A percentile compares a stretch with the other conserved stretches of the same genome.
Conservation (phyloP, 169 alveolate species). For the Cyclospora cayetanensis region DNA sequence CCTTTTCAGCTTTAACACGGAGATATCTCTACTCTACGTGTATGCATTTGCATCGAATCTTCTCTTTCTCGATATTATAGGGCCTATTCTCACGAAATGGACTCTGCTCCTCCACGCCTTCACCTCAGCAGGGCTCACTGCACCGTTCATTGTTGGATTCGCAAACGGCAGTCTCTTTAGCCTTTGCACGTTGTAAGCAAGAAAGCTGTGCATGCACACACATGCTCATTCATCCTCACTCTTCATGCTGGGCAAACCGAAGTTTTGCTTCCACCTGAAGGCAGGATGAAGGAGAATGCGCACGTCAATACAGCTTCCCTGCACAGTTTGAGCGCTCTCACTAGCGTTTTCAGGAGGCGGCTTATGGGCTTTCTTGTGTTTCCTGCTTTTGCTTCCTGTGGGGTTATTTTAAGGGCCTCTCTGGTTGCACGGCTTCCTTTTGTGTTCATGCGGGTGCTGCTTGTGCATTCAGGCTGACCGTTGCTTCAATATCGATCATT, state of each 20-base stretch:
- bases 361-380: no score
- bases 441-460: no score
- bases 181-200: conserved; percentile 24
- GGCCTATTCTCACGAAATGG: conserved; percentile 27
- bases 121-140: background rate
- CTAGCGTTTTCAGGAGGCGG: background rate
- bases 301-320: no score
- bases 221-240: no score
- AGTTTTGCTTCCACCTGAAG: no score
- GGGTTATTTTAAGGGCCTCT: no score
- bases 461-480: background rate
- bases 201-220: no score
- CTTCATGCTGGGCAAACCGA: no score
- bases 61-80: conserved; percentile 7
- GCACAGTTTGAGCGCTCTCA: background rate
- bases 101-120: background rate
- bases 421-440: no score
- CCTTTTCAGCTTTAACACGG: background rate
- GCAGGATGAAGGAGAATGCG: no score
- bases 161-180: background rate
- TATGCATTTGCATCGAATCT: conserved; percentile 1
- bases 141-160: conserved; percentile 16
- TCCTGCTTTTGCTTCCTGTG: no score
- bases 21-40: background rate
- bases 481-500: conserved; percentile 19